Base-by-base conservation (phyloP, 169 alveolate species). In the Plasmodium adleri region DNA sequence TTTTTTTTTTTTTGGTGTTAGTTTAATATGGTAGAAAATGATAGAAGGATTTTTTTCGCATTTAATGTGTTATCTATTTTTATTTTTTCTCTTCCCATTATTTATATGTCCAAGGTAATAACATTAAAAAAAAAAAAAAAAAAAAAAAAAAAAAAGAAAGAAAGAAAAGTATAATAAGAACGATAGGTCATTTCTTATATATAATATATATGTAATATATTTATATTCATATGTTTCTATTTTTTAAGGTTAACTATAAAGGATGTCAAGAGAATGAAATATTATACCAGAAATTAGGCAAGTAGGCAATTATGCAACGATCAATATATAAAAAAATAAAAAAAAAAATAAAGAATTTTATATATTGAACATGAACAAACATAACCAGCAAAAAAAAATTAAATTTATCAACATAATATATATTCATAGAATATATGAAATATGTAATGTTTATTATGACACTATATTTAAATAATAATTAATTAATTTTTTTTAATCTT, bases 1-100 rank as follows among this genome's bases (percentile, higher is more conserved):
- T 72, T 1, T n/a, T 3, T n/a, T n/a, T 17, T 72, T 72, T 54
- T 4, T 17, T 17, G 7, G 15, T 59, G n/a, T 50, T 17, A 85
- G 91, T 85, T 85, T 39, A 85, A 85, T 17, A 85, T 85, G 91
- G 91, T 86, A 22, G 91, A 85, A 85, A 43, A 85, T 43, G 91
- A 85, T 56, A 45, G 91, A 50, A 85, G 68, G 52, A 71, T 71
- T 15, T 85, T 85, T 52, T 85, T 71, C 70, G 70, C 91, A 15
- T 70, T 71, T 13, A 86, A 71, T 59, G 15, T 86, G 8, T 86
- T 86, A 9, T 86, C 87, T 43, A 7, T 86, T 39, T 71, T 86
- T 43, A 13, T 86, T 8, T 86, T 71, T 47, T 8, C 87, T 1
- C 32, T 86, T 13, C 87, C 92, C 12, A 60, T 71, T 17, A 8